Evolutionary conservation across 2,329 filamentous ascomycete species (phyloP).

Genomic region (Aureobasidium sp.): DNA sequence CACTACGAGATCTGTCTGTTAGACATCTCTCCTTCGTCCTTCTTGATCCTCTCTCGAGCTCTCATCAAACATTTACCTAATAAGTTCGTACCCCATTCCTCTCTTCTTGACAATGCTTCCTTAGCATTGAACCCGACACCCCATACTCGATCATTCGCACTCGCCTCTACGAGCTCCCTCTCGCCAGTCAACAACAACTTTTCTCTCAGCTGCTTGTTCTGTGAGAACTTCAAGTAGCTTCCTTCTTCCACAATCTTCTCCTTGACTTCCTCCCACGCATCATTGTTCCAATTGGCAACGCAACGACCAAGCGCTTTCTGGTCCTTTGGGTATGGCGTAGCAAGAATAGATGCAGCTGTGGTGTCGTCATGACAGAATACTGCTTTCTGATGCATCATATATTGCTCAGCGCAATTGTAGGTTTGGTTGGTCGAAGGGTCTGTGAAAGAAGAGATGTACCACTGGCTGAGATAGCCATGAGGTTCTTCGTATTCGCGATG

Average conservation of each 20-base stretch:
- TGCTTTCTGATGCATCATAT: conserved; percentile 14
- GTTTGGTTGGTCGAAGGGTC: neutral
- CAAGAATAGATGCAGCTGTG: neutral
- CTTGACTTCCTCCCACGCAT: conserved; percentile 47
- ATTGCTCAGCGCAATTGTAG: conserved; percentile 3
- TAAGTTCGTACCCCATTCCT: conserved; percentile 58
- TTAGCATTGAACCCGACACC: conserved; percentile 54
- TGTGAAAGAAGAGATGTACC: conserved; percentile 37
- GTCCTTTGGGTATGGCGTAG: conserved; percentile 17
- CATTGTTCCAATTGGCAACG: conserved; percentile 47
- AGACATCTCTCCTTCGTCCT: conserved; percentile 24
- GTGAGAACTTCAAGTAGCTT: conserved; percentile 52
- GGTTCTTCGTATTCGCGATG: conserved; percentile 37
- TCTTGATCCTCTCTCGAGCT: conserved; percentile 47
- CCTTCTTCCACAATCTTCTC: conserved; percentile 50
- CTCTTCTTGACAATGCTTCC: conserved; percentile 40
- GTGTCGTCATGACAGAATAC: neutral
- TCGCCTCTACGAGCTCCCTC: conserved; percentile 53
- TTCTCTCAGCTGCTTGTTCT: conserved; percentile 38
- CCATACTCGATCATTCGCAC: conserved; percentile 56
- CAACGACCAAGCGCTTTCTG: conserved; percentile 50
- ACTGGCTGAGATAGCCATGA: conserved; percentile 55
- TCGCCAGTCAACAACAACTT: conserved; percentile 52
- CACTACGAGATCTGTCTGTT: no score
- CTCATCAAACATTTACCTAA: conserved; percentile 57